Evolutionary conservation across 2,329 filamentous ascomycete species (phyloP), one percentile per base, ranked within the genome.

Genomic region (Ascocoryne sarcoides): DNA sequence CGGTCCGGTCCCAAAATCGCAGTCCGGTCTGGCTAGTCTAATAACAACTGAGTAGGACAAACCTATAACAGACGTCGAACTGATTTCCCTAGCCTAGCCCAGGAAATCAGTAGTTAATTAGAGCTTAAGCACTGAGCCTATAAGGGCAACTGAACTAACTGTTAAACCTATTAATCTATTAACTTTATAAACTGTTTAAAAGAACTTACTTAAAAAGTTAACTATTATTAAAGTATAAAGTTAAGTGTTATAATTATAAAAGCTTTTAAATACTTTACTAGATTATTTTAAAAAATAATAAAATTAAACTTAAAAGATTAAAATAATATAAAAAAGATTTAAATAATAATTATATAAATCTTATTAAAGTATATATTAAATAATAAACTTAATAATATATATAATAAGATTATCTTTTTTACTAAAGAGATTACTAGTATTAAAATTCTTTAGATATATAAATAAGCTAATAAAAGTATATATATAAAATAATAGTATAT

Each of bases 401-500:
- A 7, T 12, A 26, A 26, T 26, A 26, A 39, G 10, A 32, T 14
- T 5, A 18, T 29, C 17, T 32, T 38, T 32, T 15, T 10, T 20
- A 15, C 18, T 12, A 16, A 39, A 16, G 16, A 20, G 4, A 39
- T 39, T 12, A 8, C 7, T 9, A 19, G 36, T 4, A 37, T 37
- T 12, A 37, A 37, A n/a, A 37, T 29, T 17, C 15, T 7, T 9
- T 21, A n/a, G 18, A 39, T n/a, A 16, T 39, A 39, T 33, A 39
- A 39, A 23, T 2, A 39, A 32, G 37, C 8, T 3, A 32, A 21
- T 4, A 21, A 20, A 14, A 23, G 29, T 16, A 14, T 3, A 26
- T 14, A 39, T 9, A 8, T 10, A 21, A 23, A 32, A 9, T 9
- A 39, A 39, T 39, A 17, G 17, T n/a, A 8, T 8, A 18, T 10